These are phyloP conservation scores for Cyclotella sp. DNA, from an alignment of 108 stramenopile genomes.

Conservation along the genomic window DNA sequence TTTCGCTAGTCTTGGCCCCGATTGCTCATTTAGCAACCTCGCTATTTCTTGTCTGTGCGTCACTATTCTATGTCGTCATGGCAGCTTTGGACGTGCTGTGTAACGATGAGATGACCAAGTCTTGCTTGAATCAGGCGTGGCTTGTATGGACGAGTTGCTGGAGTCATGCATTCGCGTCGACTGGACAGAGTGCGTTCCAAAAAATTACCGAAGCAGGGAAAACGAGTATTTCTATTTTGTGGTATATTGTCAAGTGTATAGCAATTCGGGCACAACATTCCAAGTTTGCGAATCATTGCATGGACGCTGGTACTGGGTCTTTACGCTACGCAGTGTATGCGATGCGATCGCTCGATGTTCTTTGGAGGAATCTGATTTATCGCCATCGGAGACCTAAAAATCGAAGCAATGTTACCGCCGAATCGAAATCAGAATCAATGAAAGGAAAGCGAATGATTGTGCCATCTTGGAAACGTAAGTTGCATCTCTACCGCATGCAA, in stretches of 20 bases:
- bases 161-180: slow-evolving; percentile 24
- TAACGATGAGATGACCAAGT: slow-evolving; percentile 33
- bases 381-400: background rate
- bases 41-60: slow-evolving; percentile 20
- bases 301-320: slow-evolving; percentile 35
- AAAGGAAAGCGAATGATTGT: background rate
- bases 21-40: slow-evolving; percentile 42
- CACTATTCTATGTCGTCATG: slow-evolving; percentile 32
- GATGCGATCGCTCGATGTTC: slow-evolving; percentile 29
- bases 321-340: slow-evolving; percentile 44
- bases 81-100: slow-evolving; percentile 40
- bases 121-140: slow-evolving; percentile 31
- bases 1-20: slow-evolving; percentile 38
- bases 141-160: slow-evolving; percentile 22
- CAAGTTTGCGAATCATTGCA: slow-evolving; percentile 28
- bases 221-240: slow-evolving; percentile 22
- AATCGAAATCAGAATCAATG: background rate
- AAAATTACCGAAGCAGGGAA: slow-evolving; percentile 24
- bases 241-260: slow-evolving; percentile 21
- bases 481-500: slow-evolving; percentile 18
- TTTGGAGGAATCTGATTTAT: slow-evolving; percentile 25
- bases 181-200: background rate
- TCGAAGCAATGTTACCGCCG: slow-evolving; percentile 2
- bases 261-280: slow-evolving; percentile 36
- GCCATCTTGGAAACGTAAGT: slow-evolving; percentile 9